Percentiles rank a stretch among this genome's conserved stretches.
These are phyloP conservation scores for Lignosus rhinocerotis DNA, from an alignment of 1,284 basidiomycete species.

Conservation along the genomic window DNA sequence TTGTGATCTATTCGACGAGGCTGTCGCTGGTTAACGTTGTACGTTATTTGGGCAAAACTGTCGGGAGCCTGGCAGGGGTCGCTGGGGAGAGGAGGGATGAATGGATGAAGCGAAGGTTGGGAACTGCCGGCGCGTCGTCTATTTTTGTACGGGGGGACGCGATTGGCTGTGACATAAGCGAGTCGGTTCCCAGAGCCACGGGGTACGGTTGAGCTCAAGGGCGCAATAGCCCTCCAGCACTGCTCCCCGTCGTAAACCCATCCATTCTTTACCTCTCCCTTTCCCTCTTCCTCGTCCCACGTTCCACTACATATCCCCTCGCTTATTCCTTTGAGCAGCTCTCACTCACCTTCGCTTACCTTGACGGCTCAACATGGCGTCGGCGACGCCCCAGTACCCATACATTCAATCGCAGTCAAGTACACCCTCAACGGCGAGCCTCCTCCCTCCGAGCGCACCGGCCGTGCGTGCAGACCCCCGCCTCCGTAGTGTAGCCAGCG, in stretches of 20 bases:
- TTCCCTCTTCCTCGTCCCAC: slow-evolving; percentile 7
- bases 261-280: slow-evolving; percentile 21
- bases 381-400: slow-evolving; percentile 25
- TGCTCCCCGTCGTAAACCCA: slow-evolving; percentile 8
- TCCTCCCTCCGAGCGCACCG: slow-evolving; percentile 47
- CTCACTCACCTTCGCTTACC: slow-evolving; percentile 1
- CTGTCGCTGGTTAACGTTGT: neutral
- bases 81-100: neutral
- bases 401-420: slow-evolving; percentile 26
- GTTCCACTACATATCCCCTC: slow-evolving; percentile 4
- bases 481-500: slow-evolving; percentile 41
- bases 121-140: neutral
- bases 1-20: no score
- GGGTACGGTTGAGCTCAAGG: neutral
- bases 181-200: slow-evolving; percentile 8
- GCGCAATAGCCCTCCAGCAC: slow-evolving; percentile 8
- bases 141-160: slow-evolving; percentile 4
- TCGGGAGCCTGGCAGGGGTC: no score
- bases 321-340: slow-evolving; percentile 1
- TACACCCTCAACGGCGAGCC: slow-evolving; percentile 55
- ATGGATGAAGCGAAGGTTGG: neutral
- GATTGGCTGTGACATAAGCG: slow-evolving; percentile 14
- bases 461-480: slow-evolving; percentile 45
- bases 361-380: slow-evolving; percentile 25
- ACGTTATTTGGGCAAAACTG: no score